Base-by-base conservation (phyloP, 2,329 filamentous ascomycete species). In the Aspergillus melleus region DNA sequence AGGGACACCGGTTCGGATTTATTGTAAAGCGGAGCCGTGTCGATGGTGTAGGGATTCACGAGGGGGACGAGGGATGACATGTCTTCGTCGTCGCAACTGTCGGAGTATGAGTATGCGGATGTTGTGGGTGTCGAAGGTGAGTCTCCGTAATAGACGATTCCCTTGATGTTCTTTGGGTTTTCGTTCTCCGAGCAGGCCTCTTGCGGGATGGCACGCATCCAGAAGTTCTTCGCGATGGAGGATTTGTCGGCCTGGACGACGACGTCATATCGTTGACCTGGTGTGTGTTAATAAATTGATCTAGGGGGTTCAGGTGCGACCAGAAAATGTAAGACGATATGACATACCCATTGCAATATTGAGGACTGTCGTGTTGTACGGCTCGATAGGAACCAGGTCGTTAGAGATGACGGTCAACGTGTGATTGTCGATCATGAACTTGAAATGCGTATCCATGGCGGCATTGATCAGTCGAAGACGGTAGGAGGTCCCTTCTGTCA, bases 361-460 rank as follows among this genome's bases (percentile, higher is more conserved):
- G 4, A 86, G 53, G 20, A 73, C 74, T 0, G 78, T 76, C 0
- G 84, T 81, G 0, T 73, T 72, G 61, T 83, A 88, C 0, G 86
- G 86, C 24, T 77, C 66, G 24, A 89, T 78, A 2, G 86, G 84
- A 0, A 88, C 83, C 4, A 88, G 73, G 60, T 88, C 87, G n/a
- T 73, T 76, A 0, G 81, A 78, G 44, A 89, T 85, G 39, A 89
- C 84, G 0, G 77, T 82, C 64, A 89, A 70, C 0, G 68, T 79
- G 69, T 89, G 86, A 54, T 82, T 80, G 46, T 81, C 79, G 26
- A 81, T 76, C 49, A 71, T 74, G 67, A 88, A 86, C 52, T 66
- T 68, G 55, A 66, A 74, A 24, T 66, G 61, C 1, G 65, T 70
- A 20, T 72, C 65, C 6, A 64, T 60, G 0, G 69, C 70, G 3